phyloP scores from a whole-genome alignment of 169 alveolate species.

The Theileria luwenshuni region DNA sequence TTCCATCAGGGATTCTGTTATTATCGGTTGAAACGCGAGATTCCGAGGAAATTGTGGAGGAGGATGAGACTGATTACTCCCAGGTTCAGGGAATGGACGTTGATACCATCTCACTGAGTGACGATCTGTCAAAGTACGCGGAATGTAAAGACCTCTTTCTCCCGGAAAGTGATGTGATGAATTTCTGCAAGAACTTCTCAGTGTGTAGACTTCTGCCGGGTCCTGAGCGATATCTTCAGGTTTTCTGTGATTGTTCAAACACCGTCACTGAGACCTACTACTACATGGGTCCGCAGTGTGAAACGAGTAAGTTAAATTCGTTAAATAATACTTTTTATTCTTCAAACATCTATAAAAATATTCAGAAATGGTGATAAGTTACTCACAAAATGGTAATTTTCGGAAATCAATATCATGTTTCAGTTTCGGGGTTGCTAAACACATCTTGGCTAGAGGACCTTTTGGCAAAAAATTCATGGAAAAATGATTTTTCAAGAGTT shows the following conservation, averaged over 20 bases:
- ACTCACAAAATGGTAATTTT: constrained; percentile 9
- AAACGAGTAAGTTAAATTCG: constrained; percentile 32
- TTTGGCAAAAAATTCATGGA: constrained; percentile 67
- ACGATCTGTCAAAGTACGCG: constrained; percentile 29
- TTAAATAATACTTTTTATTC: neutral
- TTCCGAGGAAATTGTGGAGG: neutral
- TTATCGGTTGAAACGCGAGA: neutral
- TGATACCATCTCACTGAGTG: constrained; percentile 36
- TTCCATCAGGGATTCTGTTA: neutral
- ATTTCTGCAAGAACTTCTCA: constrained; percentile 50
- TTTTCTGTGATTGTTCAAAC: constrained; percentile 63
- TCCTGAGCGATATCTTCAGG: constrained; percentile 23
- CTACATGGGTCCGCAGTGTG: constrained; percentile 66
- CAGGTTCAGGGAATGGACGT: constrained; percentile 8
- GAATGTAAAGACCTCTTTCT: constrained; percentile 24
- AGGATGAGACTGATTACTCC: neutral
- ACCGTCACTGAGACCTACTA: constrained; percentile 46
- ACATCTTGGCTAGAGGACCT: constrained; percentile 68
- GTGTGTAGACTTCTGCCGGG: constrained; percentile 31
- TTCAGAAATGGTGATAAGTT: constrained; percentile 13
- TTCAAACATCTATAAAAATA: too few species aligned
- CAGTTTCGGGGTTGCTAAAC: constrained; percentile 40
- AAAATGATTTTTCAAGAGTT: constrained; percentile 55
- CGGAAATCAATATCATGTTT: neutral
- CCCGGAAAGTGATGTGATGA: constrained; percentile 30